These are phyloP conservation scores for Heracleum sosnowskyi DNA, from an alignment of 129 eudicot species.

Conservation along the genomic window DNA sequence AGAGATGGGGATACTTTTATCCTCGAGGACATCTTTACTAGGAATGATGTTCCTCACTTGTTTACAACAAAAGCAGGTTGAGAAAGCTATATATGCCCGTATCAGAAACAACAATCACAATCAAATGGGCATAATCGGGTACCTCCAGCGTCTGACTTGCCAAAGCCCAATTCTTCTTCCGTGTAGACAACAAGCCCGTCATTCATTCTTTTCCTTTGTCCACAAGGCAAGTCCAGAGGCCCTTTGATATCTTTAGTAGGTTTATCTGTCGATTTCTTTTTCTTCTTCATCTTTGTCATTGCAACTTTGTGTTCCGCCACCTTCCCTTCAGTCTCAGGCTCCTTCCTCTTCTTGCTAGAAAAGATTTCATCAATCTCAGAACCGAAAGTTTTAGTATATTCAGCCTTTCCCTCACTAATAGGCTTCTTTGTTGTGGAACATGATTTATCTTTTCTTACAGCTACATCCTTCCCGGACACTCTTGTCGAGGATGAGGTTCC, in stretches of 20 bases:
- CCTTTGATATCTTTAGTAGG: conserved; percentile 16
- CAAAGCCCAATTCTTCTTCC: conserved; percentile 76
- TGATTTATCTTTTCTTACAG: conserved; percentile 24
- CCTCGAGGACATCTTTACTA: too few species aligned
- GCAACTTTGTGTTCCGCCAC: background rate
- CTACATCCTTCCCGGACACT: conserved; percentile 17
- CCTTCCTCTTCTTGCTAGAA: conserved; percentile 54
- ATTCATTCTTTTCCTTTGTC: conserved; percentile 52
- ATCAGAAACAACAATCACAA: conserved; percentile 81
- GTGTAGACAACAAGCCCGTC: conserved; percentile 59
- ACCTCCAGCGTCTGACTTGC: conserved; percentile 68
- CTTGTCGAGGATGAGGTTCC: conserved; percentile 30
- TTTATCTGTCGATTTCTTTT: conserved; percentile 17
- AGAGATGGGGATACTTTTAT: too few species aligned
- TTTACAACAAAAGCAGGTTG: background rate
- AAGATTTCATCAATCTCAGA: conserved; percentile 77
- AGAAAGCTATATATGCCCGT: background rate
- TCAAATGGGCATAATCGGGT: conserved; percentile 77
- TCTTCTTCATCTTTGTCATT: conserved; percentile 10
- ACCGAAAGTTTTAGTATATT: conserved; percentile 22
- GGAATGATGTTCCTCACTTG: too few species aligned
- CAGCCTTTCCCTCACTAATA: conserved; percentile 39
- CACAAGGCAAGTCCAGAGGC: conserved; percentile 15
- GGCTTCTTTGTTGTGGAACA: conserved; percentile 20
- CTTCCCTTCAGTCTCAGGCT: conserved; percentile 21